Conservation (phyloP, 495 filamentous ascomycete genomes). For the Penicillium samsonianum region DNA sequence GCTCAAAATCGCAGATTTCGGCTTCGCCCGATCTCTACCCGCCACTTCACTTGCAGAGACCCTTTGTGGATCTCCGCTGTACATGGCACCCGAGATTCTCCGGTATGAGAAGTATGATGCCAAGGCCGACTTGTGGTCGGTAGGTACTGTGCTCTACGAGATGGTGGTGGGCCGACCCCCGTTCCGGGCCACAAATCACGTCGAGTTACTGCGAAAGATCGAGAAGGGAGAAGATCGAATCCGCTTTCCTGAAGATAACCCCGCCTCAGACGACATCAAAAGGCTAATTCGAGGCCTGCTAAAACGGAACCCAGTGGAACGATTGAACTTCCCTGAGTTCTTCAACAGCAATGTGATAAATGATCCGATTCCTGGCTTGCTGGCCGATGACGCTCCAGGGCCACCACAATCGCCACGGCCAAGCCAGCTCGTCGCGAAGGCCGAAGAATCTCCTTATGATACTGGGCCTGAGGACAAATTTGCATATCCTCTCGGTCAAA, state of each 20-base stretch:
- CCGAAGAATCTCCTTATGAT: slow-evolving; percentile 28
- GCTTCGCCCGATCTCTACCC: slow-evolving; percentile 89
- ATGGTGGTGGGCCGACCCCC: slow-evolving; percentile 91
- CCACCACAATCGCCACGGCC: slow-evolving; percentile 27
- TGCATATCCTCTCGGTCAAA: slow-evolving; percentile 29
- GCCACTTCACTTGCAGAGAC: slow-evolving; percentile 91
- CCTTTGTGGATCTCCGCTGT: slow-evolving; percentile 94
- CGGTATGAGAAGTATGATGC: slow-evolving; percentile 97
- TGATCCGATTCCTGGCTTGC: slow-evolving; percentile 78
- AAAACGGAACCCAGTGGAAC: slow-evolving; percentile 80
- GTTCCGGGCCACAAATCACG: slow-evolving; percentile 89
- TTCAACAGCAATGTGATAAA: slow-evolving; percentile 74
- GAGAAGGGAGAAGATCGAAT: slow-evolving; percentile 83
- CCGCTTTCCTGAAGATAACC: slow-evolving; percentile 71
- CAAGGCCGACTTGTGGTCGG: slow-evolving; percentile 95
- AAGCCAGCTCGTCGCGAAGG: slow-evolving; percentile 9
- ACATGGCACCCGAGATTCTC: slow-evolving; percentile 98
- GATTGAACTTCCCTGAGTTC: slow-evolving; percentile 80
- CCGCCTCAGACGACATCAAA: slow-evolving; percentile 76
- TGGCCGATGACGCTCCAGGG: slow-evolving; percentile 61
- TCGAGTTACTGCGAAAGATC: slow-evolving; percentile 89
- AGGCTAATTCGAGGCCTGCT: slow-evolving; percentile 75
- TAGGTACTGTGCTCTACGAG: slow-evolving; percentile 92
- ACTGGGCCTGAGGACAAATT: slow-evolving; percentile 29
- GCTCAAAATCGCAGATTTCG: slow-evolving; percentile 97